Percentiles rank a stretch among this genome's conserved stretches.
Conservation (phyloP, 2,329 filamentous ascomycete genomes). For the Tolypocladium cylindrosporum region DNA sequence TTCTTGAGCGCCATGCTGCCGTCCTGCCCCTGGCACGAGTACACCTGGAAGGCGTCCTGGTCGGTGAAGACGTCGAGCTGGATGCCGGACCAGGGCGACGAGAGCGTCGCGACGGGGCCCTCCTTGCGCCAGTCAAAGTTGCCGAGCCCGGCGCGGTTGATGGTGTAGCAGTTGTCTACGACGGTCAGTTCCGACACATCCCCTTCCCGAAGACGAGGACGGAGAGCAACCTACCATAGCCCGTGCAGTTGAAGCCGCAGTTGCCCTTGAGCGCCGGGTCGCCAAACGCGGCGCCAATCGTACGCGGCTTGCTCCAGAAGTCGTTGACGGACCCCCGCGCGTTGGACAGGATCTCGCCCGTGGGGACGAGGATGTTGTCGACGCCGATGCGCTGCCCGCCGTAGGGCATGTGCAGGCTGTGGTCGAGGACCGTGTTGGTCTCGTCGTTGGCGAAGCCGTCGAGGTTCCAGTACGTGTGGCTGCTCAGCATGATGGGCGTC, state of each 20-base stretch:
- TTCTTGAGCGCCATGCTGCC: constrained; percentile 59
- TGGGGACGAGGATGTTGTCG: constrained; percentile 65
- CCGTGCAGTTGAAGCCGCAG: constrained; percentile 73
- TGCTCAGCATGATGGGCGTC: constrained; percentile 74
- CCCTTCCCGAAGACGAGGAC: too few species aligned
- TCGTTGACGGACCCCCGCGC: constrained; percentile 59
- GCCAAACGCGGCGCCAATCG: constrained; percentile 60
- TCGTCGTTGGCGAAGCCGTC: constrained; percentile 69
- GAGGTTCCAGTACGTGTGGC: constrained; percentile 72
- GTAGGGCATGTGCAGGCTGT: constrained; percentile 65
- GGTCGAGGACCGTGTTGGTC: constrained; percentile 55
- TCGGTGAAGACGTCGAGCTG: constrained; percentile 71
- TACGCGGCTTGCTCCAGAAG: constrained; percentile 75
- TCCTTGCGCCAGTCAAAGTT: constrained; percentile 54
- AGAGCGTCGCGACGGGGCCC: constrained; percentile 55
- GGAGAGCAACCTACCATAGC: constrained; percentile 54
- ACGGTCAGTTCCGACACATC: background rate
- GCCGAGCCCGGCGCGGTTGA: constrained; percentile 49
- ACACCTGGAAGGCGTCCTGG: constrained; percentile 82
- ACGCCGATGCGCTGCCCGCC: constrained; percentile 58
- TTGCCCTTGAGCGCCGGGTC: constrained; percentile 55
- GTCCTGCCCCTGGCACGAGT: constrained; percentile 71
- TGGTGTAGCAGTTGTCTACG: constrained; percentile 58
- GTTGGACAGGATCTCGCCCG: constrained; percentile 65
- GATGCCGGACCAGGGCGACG: constrained; percentile 71